Evolutionary conservation across 1,139 yeast genomes (phyloP), one percentile per base, ranked within the genome.

Genomic region (Scheffersomyces cryptocercus): DNA sequence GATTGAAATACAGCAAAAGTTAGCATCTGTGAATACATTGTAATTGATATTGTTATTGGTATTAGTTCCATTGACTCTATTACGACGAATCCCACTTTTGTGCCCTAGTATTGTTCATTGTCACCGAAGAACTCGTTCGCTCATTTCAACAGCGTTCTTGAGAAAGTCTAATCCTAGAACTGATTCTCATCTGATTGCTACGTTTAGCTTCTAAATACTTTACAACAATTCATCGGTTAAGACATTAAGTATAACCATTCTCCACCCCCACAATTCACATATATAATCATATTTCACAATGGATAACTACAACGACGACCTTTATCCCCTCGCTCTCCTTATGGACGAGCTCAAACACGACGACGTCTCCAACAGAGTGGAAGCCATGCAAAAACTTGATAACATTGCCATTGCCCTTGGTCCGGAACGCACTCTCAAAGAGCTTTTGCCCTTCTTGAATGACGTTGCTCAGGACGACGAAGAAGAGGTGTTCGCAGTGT

Each of bases 271-370:
- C n/a, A 30, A 13, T 30, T 30, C 34, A 14, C 34, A 30, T 14
- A 30, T 16, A 35, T 11, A 30, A 29, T 36, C 32, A 38, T 28
- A 36, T 38, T 28, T 29, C 39, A 14, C 44, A 16, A 73, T 72
- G 77, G 74, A 69, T 46, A 63, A 63, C 53, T 68, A 65, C 54
- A 67, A 60, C 54, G 79, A 84, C 61, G 97, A 89, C 61, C 77
- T 93, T 48, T 93, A 89, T 60, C 99, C 99, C 42, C 80, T 95
- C 65, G 99, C 99, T 12, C 79, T 95, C 58, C 79, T 95, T 50
- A 91, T 95, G 88, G 99, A 95, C 64, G 99, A 95, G 68, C 79
- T 95, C 64, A 87, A 88, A 54, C 79, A 93, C 65, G 99, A 95
- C 59, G 99, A 95, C 62, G 95, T 93, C 38, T 81, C 96, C 29